These are phyloP conservation scores for Neobulgaria alba DNA, from an alignment of 2,329 filamentous ascomycete species.

Conservation along the genomic window DNA sequence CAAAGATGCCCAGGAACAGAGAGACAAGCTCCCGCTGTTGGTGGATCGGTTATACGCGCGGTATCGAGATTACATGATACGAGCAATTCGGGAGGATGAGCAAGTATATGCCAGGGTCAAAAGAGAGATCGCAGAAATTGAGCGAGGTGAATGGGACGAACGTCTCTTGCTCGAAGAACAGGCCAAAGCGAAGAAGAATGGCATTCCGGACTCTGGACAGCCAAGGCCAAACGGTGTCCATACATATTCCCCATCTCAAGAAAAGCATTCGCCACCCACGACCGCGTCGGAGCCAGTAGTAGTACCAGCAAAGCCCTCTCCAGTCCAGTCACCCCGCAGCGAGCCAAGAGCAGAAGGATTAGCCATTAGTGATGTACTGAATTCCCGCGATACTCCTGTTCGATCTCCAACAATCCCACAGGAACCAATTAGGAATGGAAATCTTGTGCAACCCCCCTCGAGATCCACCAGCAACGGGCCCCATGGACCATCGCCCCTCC, in stretches of 20 bases:
- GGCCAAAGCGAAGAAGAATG: conserved; percentile 11
- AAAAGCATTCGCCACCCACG: background rate
- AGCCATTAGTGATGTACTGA: conserved; percentile 6
- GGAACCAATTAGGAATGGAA: conserved; percentile 21
- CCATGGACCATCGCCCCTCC: background rate
- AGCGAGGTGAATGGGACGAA: conserved; percentile 49
- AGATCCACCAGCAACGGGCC: background rate
- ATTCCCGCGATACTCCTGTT: conserved; percentile 7
- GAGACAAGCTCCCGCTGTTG: conserved; percentile 62
- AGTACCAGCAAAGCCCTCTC: background rate
- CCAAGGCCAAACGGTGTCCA: background rate
- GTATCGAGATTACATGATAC: conserved; percentile 63
- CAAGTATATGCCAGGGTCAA: conserved; percentile 53
- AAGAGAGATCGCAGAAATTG: conserved; percentile 59
- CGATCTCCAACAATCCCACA: conserved; percentile 17
- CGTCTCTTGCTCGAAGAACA: conserved; percentile 22
- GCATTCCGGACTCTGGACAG: conserved; percentile 2
- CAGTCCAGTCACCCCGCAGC: background rate
- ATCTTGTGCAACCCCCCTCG: conserved; percentile 13
- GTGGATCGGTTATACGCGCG: conserved; percentile 66
- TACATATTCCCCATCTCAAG: background rate
- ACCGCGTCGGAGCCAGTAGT: too few species aligned
- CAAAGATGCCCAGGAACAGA: conserved; percentile 52
- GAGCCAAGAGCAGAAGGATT: background rate
- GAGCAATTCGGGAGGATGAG: conserved; percentile 68